These are phyloP conservation scores for Mycena pura DNA, from an alignment of 768 basidiomycete genomes.

Conservation along the genomic window DNA sequence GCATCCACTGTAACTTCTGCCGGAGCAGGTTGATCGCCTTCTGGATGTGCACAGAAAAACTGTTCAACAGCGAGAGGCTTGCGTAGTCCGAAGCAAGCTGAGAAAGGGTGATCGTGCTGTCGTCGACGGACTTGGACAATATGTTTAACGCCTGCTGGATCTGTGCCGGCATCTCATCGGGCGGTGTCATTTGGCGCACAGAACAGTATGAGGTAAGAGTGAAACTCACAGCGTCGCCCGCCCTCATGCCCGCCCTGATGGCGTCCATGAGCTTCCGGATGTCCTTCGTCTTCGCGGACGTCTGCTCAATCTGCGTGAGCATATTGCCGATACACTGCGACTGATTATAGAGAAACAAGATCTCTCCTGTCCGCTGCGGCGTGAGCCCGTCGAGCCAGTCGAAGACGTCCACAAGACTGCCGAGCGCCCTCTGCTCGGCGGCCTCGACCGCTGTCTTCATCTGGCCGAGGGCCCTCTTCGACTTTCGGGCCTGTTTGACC, in stretches of 20 bases:
- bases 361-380: slow-evolving; percentile 22
- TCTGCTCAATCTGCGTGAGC: slow-evolving; percentile 20
- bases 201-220: too few species aligned
- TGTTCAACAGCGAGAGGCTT: slow-evolving; percentile 24
- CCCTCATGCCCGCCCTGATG: too few species aligned
- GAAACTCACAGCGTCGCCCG: too few species aligned
- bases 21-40: slow-evolving; percentile 12
- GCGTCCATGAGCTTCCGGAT: slow-evolving; percentile 9
- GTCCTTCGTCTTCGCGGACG: slow-evolving; percentile 16
- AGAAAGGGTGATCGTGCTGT: background rate
- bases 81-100: slow-evolving; percentile 8
- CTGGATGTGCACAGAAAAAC: slow-evolving; percentile 18
- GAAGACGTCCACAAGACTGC: slow-evolving; percentile 11
- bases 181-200: too few species aligned
- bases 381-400: slow-evolving; percentile 24
- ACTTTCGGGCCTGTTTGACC: background rate
- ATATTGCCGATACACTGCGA: slow-evolving; percentile 16
- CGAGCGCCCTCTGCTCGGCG: slow-evolving; percentile 11
- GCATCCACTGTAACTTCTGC: background rate
- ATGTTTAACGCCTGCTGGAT: too few species aligned
- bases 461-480: slow-evolving; percentile 5
- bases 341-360: slow-evolving; percentile 13
- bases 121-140: background rate
- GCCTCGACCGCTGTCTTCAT: background rate
- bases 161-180: too few species aligned